A percentile compares a stretch with the other conserved stretches of the same genome.
Evolutionary conservation across 495 filamentous ascomycete species (phyloP).

Genomic region (Beverwykella pulmonaria): DNA sequence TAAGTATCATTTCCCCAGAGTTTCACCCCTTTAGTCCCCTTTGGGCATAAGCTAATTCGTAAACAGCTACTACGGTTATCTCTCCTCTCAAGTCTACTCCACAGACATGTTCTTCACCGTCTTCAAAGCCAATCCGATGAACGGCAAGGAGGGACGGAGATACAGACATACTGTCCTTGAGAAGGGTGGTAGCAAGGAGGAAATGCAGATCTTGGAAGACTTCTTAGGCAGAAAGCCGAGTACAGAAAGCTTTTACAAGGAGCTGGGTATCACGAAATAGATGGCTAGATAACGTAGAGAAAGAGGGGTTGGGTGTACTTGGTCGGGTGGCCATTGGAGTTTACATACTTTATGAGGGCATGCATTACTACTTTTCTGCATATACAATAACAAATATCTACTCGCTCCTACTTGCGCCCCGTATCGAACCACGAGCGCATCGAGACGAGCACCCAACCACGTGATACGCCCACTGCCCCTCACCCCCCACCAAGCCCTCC

Average conservation of each 20-base stretch:
- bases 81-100: constrained; percentile 67
- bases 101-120: constrained; percentile 78
- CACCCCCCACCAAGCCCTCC: not conserved
- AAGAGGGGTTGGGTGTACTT: too few relatives aligned
- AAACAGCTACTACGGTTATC: constrained; percentile 63
- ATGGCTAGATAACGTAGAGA: not conserved
- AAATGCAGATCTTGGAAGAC: constrained; percentile 72
- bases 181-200: constrained; percentile 70
- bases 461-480: not conserved
- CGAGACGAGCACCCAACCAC: not conserved
- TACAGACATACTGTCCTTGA: constrained; percentile 76
- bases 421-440: too few relatives aligned
- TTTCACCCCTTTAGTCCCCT: constrained; percentile 56
- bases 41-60: not conserved
- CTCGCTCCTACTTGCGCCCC: too few relatives aligned
- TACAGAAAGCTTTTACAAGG: constrained; percentile 73
- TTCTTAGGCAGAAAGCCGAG: constrained; percentile 74
- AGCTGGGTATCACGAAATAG: constrained; percentile 59
- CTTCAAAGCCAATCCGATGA: constrained; percentile 76
- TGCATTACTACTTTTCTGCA: not conserved
- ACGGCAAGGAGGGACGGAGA: constrained; percentile 63
- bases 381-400: not conserved
- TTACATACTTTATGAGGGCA: not conserved
- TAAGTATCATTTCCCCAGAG: constrained; percentile 36
- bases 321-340: not conserved